These are phyloP conservation scores for Hapsidospora chrysogenum DNA, from an alignment of 495 filamentous ascomycete species.

Conservation along the genomic window DNA sequence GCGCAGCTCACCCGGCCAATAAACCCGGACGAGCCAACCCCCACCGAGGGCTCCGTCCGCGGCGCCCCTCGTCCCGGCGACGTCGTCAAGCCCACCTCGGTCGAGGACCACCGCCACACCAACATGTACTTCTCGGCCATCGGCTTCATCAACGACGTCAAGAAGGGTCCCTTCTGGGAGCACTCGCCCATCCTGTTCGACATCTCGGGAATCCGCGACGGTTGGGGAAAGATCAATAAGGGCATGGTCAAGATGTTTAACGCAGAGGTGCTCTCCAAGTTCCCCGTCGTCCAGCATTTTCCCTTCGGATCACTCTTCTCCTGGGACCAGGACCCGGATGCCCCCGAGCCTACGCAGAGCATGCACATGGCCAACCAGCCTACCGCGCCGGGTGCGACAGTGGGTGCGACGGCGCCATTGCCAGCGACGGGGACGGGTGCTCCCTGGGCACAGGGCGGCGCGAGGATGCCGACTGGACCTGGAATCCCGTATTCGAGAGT, in stretches of 20 bases:
- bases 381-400: constrained; percentile 5
- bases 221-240: constrained; percentile 98
- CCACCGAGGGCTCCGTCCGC: constrained; percentile 57
- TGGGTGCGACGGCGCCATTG: constrained; percentile 8
- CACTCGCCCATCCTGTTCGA: constrained; percentile 92
- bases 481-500: constrained; percentile 18
- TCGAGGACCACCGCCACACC: constrained; percentile 46
- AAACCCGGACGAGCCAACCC: constrained; percentile 41
- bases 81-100: constrained; percentile 46
- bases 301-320: constrained; percentile 74
- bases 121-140: constrained; percentile 99
- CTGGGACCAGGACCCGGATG: constrained; percentile 62
- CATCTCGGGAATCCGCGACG: constrained; percentile 73
- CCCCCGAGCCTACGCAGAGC: constrained; percentile 23
- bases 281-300: constrained; percentile 97
- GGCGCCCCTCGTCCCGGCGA: constrained; percentile 53
- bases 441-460: constrained; percentile 19
- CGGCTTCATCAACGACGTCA: constrained; percentile 96
- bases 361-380: constrained; percentile 41
- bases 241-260: constrained; percentile 98
- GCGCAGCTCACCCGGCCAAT: constrained; percentile 73
- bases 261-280: constrained; percentile 80
- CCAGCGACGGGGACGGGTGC: constrained; percentile 16
- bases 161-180: constrained; percentile 95
- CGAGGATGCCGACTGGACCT: constrained; percentile 12